phyloP scores from a whole-genome alignment of 257 asterid genomes.

The Misopates orontium region DNA sequence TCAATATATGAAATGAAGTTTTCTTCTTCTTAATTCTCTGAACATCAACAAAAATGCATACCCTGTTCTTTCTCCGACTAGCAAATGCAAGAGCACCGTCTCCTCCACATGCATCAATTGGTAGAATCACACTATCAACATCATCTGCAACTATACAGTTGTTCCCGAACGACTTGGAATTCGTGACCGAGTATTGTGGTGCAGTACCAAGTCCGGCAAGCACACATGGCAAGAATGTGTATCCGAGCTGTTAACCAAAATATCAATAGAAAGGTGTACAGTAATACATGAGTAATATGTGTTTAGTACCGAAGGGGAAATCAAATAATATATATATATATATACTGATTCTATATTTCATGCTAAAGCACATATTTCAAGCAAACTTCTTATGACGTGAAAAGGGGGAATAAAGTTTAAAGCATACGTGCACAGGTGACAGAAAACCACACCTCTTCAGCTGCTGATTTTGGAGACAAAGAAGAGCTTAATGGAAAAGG shows the following conservation, averaged over 20 bases:
- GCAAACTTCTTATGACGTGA: neutral
- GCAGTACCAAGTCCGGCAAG: conserved; percentile 88
- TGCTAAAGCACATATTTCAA: neutral
- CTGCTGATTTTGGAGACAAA: conserved; percentile 78
- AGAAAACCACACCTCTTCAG: conserved; percentile 68
- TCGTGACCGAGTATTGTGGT: conserved; percentile 61
- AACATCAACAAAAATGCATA: conserved; percentile 30
- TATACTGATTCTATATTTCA: no score
- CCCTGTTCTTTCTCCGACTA: conserved; percentile 45
- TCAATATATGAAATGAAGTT: no score
- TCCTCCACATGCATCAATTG: conserved; percentile 84
- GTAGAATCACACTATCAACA: conserved; percentile 88
- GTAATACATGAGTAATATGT: no score
- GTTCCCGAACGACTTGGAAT: conserved; percentile 33
- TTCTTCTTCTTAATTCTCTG: no score
- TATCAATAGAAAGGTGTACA: neutral
- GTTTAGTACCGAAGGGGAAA: no score
- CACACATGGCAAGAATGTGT: conserved; percentile 97
- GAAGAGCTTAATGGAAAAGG: conserved; percentile 54
- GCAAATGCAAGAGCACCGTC: conserved; percentile 84
- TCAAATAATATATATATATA: no score
- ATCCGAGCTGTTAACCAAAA: conserved; percentile 62
- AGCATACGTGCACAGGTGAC: neutral
- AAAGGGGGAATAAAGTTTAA: neutral
- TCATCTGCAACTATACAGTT: conserved; percentile 61